These are phyloP conservation scores for Rhododendron ovatum DNA, from an alignment of 148 eudicot genomes.

Conservation along the genomic window DNA sequence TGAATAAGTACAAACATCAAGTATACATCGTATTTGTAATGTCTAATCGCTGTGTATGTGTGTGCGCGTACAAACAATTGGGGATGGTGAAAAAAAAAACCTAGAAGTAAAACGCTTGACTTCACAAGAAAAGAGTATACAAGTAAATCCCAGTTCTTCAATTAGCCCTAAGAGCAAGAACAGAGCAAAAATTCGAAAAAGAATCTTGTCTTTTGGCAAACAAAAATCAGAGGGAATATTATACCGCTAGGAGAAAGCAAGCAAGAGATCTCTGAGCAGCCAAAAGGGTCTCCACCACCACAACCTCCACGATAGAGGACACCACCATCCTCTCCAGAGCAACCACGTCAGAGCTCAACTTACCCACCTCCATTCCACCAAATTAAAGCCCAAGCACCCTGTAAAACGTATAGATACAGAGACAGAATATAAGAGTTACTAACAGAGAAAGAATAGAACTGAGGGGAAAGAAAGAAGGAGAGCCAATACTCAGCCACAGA, in stretches of 20 bases:
- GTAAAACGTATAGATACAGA: neutral
- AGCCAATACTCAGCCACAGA: neutral
- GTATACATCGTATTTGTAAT: neutral
- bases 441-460: too few relatives aligned
- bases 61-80: neutral
- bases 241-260: constrained; percentile 52
- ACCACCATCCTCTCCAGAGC: constrained; percentile 19
- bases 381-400: neutral
- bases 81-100: neutral
- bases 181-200: neutral
- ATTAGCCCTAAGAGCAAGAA: neutral
- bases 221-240: neutral
- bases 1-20: neutral
- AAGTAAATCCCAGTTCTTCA: constrained; percentile 9
- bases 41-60: too few relatives aligned
- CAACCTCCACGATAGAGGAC: constrained; percentile 33
- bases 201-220: constrained; percentile 16
- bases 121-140: neutral
- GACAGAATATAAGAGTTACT: neutral
- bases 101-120: neutral
- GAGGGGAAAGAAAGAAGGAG: neutral
- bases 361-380: constrained; percentile 47
- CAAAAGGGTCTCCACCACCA: constrained; percentile 38
- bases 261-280: constrained; percentile 54
- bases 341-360: constrained; percentile 27